These are phyloP conservation scores for Tolypocladium album DNA, from an alignment of 2,329 filamentous ascomycete species.

Conservation along the genomic window DNA sequence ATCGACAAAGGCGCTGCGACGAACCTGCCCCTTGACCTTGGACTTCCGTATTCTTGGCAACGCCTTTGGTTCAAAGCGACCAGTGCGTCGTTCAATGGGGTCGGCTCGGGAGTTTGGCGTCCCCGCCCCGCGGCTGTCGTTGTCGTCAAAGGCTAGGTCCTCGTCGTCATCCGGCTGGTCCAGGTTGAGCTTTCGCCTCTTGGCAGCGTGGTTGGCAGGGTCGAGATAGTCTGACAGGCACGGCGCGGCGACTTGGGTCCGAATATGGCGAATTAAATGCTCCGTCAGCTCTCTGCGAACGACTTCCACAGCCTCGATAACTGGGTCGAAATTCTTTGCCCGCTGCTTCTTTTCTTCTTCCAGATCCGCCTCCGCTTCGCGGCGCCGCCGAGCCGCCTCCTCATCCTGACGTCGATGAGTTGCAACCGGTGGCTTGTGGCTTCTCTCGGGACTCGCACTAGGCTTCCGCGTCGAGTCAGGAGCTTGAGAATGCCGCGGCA, in stretches of 20 bases:
- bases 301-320: conserved; percentile 68
- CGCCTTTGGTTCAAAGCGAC: conserved; percentile 44
- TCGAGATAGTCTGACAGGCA: conserved; percentile 73
- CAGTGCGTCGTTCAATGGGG: conserved; percentile 49
- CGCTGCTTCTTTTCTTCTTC: conserved; percentile 86
- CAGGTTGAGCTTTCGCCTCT: conserved; percentile 69
- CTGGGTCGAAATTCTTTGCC: conserved; percentile 84
- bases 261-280: conserved; percentile 81
- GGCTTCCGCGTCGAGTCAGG: conserved; percentile 16
- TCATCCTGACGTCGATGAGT: conserved; percentile 40
- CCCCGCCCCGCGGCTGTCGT: conserved; percentile 50
- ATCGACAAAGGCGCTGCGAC: conserved; percentile 56
- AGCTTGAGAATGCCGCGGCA: conserved; percentile 17
- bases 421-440: conserved; percentile 6
- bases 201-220: conserved; percentile 68
- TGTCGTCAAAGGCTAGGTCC: conserved; percentile 40
- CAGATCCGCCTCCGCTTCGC: conserved; percentile 69
- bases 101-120: conserved; percentile 56
- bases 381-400: conserved; percentile 52
- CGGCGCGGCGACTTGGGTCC: conserved; percentile 74
- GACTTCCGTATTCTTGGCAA: conserved; percentile 67
- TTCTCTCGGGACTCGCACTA: conserved; percentile 23
- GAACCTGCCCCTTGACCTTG: conserved; percentile 41
- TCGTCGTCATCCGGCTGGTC: conserved; percentile 52
- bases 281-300: conserved; percentile 73